Evolutionary conservation across 768 basidiomycete species (phyloP).

Genomic region (Cystobasidiopsis lactophilus): DNA sequence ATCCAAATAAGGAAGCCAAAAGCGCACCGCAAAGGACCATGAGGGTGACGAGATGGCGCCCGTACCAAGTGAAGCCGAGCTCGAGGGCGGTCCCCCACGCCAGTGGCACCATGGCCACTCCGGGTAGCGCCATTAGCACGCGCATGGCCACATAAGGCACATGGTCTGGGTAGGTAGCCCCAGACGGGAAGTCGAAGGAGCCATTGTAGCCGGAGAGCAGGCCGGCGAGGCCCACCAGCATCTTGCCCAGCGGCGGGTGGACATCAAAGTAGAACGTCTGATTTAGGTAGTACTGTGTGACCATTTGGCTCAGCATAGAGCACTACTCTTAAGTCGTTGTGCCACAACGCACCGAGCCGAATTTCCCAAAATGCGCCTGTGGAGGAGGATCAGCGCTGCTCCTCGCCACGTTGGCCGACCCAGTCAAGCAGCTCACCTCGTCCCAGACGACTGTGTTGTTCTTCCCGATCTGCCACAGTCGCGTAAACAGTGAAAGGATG

Average conservation of each 20-base stretch:
- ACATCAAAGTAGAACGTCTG: constrained; percentile 99
- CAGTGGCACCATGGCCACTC: constrained; percentile 82
- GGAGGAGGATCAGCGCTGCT: background rate
- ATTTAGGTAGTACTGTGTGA: constrained; percentile 73
- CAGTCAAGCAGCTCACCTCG: constrained; percentile 30
- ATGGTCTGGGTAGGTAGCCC: constrained; percentile 51
- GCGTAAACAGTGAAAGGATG: constrained; percentile 78
- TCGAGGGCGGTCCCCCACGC: constrained; percentile 94
- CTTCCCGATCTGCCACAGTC: constrained; percentile 77
- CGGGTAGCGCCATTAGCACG: constrained; percentile 80
- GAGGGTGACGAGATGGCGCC: constrained; percentile 71
- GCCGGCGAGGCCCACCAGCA: constrained; percentile 89
- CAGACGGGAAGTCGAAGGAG: constrained; percentile 80
- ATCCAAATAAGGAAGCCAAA: background rate
- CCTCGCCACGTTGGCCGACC: background rate
- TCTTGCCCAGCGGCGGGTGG: constrained; percentile 94
- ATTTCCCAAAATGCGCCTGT: constrained; percentile 90
- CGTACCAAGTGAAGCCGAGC: constrained; percentile 70
- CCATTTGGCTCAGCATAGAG: background rate
- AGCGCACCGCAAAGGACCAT: constrained; percentile 69
- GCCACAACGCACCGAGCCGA: constrained; percentile 32
- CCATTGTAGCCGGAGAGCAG: constrained; percentile 80
- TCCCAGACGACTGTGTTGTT: constrained; percentile 84
- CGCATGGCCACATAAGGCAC: constrained; percentile 92
- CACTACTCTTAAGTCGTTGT: background rate